A percentile compares a stretch with the other conserved stretches of the same genome.
Conservation (phyloP, 768 basidiomycete genomes). For the Boletus reticulatus region DNA sequence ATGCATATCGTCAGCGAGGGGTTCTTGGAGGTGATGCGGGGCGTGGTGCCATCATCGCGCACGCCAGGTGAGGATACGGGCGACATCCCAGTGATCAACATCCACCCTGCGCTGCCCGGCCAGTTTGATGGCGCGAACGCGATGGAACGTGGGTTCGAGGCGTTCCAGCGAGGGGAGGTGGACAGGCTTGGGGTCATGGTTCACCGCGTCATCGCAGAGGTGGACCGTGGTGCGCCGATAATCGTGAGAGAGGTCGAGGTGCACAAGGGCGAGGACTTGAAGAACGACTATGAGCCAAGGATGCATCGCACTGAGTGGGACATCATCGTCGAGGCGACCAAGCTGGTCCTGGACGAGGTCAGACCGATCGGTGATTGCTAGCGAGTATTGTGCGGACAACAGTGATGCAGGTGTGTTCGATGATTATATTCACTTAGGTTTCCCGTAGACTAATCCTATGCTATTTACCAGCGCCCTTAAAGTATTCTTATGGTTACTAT, state of each 20-base stretch:
- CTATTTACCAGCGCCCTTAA: slow-evolving; percentile 15
- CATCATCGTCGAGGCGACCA: slow-evolving; percentile 85
- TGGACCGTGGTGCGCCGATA: slow-evolving; percentile 89
- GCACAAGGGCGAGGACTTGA: slow-evolving; percentile 68
- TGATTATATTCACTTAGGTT: not conserved
- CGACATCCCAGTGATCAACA: slow-evolving; percentile 84
- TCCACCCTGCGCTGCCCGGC: slow-evolving; percentile 94
- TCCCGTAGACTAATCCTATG: slow-evolving; percentile 17
- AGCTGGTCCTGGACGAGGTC: slow-evolving; percentile 59
- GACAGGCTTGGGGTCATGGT: slow-evolving; percentile 85
- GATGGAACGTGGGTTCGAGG: slow-evolving; percentile 85
- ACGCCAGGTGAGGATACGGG: slow-evolving; percentile 28
- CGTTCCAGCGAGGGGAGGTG: slow-evolving; percentile 82
- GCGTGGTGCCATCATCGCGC: slow-evolving; percentile 17
- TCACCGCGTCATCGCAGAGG: slow-evolving; percentile 88
- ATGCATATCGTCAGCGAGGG: slow-evolving; percentile 92
- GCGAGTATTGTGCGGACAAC: too few species aligned
- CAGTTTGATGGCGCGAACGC: slow-evolving; percentile 95
- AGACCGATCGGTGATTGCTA: slow-evolving; percentile 19
- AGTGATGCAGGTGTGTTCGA: slow-evolving; percentile 4
- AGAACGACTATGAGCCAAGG: slow-evolving; percentile 59
- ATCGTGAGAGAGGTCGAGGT: slow-evolving; percentile 79
- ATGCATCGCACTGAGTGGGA: slow-evolving; percentile 86
- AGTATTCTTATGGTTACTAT: slow-evolving; percentile 11
- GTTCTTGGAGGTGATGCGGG: slow-evolving; percentile 66